phyloP scores from a whole-genome alignment of 768 basidiomycete species.

The Leccinum olivaceopallidum region DNA sequence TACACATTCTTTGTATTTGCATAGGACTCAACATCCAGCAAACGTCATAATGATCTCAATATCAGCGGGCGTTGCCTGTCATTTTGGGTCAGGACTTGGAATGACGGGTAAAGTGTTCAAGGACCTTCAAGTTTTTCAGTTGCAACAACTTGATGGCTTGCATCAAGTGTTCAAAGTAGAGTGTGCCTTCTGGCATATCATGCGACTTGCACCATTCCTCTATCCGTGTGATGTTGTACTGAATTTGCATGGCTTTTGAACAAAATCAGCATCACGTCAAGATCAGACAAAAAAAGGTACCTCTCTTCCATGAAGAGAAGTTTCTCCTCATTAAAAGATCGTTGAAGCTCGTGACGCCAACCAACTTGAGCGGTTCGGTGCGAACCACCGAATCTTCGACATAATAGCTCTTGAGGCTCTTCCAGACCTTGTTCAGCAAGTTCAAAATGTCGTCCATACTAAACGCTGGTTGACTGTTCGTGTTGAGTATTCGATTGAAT shows the following conservation, averaged over 20 bases:
- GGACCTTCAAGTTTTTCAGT: conserved; percentile 78
- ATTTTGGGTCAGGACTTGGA: conserved; percentile 2
- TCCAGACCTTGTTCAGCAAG: conserved; percentile 98
- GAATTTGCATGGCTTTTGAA: conserved; percentile 94
- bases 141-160: conserved; percentile 98
- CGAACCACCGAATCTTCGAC: conserved; percentile 97
- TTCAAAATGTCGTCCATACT: conserved; percentile 99
- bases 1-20: conserved; percentile 99
- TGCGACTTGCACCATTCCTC: conserved; percentile 99
- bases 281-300: conserved; percentile 43
- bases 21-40: conserved; percentile 99
- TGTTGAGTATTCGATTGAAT: conserved; percentile 89
- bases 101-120: conserved; percentile 11
- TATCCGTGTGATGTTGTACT: conserved; percentile 97
- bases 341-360: conserved; percentile 97
- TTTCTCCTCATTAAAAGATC: conserved; percentile 98
- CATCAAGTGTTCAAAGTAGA: conserved; percentile 98
- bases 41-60: conserved; percentile 99
- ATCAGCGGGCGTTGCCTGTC: conserved; percentile 86
- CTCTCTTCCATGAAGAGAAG: conserved; percentile 99
- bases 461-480: conserved; percentile 85
- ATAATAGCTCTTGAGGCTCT: conserved; percentile 96
- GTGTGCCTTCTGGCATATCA: conserved; percentile 97
- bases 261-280: not conserved
- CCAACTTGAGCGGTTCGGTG: conserved; percentile 91